Evolutionary conservation across 2,329 filamentous ascomycete genomes (phyloP).

Genomic region (Neobulgaria alba): DNA sequence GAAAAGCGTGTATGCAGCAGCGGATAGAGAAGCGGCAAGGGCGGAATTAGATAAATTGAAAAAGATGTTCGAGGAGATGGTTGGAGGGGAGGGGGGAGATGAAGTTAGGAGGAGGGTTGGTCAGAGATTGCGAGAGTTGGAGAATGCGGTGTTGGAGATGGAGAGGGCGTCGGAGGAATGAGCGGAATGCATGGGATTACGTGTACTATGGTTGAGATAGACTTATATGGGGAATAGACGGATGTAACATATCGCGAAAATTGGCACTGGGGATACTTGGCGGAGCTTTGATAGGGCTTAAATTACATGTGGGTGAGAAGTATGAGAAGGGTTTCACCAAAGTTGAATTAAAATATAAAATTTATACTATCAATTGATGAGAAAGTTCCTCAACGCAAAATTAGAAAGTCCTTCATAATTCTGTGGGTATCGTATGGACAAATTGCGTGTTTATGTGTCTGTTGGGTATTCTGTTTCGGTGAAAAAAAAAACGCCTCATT

Average conservation of each 20-base stretch:
- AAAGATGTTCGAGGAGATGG: constrained; percentile 24
- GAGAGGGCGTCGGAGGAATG: constrained; percentile 21
- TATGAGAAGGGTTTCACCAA: neutral
- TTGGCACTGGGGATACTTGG: too few relatives aligned
- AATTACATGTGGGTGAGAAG: neutral
- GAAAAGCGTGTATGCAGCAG: constrained; percentile 36
- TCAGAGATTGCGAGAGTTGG: constrained; percentile 37
- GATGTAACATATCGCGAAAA: too few relatives aligned
- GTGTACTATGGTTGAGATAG: neutral
- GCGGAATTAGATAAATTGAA: constrained; percentile 35
- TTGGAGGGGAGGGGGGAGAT: constrained; percentile 29
- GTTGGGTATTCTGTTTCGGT: neutral
- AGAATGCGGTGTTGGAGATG: constrained; percentile 34
- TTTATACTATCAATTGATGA: neutral
- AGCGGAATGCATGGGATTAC: neutral
- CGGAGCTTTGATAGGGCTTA: too few relatives aligned
- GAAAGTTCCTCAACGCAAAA: neutral
- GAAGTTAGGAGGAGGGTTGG: constrained; percentile 37
- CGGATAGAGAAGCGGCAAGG: constrained; percentile 36
- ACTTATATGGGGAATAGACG: neutral
- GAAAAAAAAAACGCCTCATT: neutral
- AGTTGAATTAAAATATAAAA: neutral
- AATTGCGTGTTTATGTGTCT: too few relatives aligned
- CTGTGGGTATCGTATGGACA: too few relatives aligned
- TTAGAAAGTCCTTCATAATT: too few relatives aligned